Evolutionary conservation across 768 basidiomycete genomes (phyloP), one percentile per base, ranked within the genome.

Genomic region (Serendipita vermifera): DNA sequence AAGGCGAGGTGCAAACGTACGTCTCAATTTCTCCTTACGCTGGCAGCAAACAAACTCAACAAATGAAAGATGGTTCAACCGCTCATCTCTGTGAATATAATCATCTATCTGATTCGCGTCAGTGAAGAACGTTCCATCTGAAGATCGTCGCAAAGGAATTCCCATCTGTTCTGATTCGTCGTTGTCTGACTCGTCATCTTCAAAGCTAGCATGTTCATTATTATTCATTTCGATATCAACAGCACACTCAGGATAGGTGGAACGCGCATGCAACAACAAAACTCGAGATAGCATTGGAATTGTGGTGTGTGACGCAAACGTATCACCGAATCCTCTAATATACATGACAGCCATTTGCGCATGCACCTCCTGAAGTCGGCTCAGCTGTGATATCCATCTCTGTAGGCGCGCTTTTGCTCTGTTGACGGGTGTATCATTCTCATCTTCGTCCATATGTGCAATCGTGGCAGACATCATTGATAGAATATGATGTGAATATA

Each of bases 311-410:
- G 68, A 70, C 0, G 55, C 27, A 4, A 67, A 58, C 3, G 36
- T 54, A 59, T 71, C 70, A 20, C 54, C 51, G n/a, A 38, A 26
- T 0, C 64, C 65, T 13, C 60, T 51, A 14, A 72, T n/a, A 56
- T 72, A 71, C 3, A 65, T 33, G 0, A 58, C 67, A 24, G 69
- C 67, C 51, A 70, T 68, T 36, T 71, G 70, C 1, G 68, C 64
- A 59, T 71, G 68, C 6, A 71, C 64, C 24, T 71, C 63, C 35
- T 70, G 70, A 7, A 65, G 62, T 2, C 60, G 13, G 4, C 55
- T 60, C 5, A 69, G 64, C 14, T 68, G 66, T 1, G 67, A 62
- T 0, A 71, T 5, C 46, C 70, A 69, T 57, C 67, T 67, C 43
- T 69, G 67, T 1, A 72, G 35, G 1, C 71, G 38, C 4, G 24